A percentile compares a stretch with the other conserved stretches of the same genome.
Evolutionary conservation across 768 basidiomycete genomes (phyloP).

Genomic region (Boletus speciosus): DNA sequence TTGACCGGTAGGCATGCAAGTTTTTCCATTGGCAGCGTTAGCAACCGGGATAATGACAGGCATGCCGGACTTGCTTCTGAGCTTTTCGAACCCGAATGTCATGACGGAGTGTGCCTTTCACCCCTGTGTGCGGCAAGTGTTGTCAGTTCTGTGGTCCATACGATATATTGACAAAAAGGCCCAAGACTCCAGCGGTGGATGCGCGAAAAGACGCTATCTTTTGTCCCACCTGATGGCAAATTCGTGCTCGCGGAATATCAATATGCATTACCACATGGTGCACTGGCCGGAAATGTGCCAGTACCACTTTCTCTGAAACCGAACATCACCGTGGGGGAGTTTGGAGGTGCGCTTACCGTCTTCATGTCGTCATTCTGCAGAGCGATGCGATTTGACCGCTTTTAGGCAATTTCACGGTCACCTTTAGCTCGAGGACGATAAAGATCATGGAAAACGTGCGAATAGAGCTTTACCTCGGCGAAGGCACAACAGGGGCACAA

Average conservation of each 20-base stretch:
- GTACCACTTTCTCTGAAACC: conserved; percentile 51
- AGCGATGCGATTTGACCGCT: not conserved
- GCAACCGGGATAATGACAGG: conserved; percentile 41
- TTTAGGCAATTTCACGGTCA: conserved; percentile 59
- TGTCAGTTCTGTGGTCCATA: not conserved
- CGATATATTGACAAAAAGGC: conserved; percentile 6
- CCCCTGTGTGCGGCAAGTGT: conserved; percentile 78
- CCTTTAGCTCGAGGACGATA: conserved; percentile 59
- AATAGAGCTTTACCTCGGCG: conserved; percentile 72
- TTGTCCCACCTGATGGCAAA: conserved; percentile 89
- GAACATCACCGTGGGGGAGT: conserved; percentile 30
- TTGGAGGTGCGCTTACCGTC: conserved; percentile 23
- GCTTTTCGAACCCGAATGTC: conserved; percentile 70
- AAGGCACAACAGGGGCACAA: conserved; percentile 67
- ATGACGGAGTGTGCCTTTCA: conserved; percentile 85
- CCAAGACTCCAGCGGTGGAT: conserved; percentile 75
- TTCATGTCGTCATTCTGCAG: not conserved
- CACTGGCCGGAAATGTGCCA: conserved; percentile 44
- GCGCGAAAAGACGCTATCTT: conserved; percentile 74
- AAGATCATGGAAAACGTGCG: conserved; percentile 68
- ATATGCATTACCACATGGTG: conserved; percentile 42
- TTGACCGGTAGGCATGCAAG: conserved; percentile 58
- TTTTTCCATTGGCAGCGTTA: not conserved
- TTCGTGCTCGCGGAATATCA: conserved; percentile 86
- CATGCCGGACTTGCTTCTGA: conserved; percentile 82